phyloP scores from a whole-genome alignment of 2,329 filamentous ascomycete genomes.

The Metarhizium anisopliae region DNA sequence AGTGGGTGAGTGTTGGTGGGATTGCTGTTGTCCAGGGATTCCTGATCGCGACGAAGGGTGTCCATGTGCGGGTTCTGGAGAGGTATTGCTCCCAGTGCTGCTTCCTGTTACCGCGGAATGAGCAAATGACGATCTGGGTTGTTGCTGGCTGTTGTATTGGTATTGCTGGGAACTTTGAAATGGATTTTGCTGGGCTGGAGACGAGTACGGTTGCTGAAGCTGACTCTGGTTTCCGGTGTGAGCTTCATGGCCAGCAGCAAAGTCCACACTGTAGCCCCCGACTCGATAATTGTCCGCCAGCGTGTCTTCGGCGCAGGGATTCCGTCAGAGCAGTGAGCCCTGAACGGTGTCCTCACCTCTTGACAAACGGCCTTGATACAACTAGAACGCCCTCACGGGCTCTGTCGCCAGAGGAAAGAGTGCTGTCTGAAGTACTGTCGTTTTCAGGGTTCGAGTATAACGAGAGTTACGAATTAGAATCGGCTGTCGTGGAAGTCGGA shows the following conservation, averaged over 20 bases:
- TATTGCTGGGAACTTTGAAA: slow-evolving; percentile 8
- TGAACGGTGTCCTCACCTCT: slow-evolving; percentile 60
- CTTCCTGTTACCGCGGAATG: slow-evolving; percentile 27
- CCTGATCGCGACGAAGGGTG: slow-evolving; percentile 23
- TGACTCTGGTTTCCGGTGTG: slow-evolving; percentile 57
- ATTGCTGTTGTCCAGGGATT: slow-evolving; percentile 32
- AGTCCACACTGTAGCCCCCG: slow-evolving; percentile 67
- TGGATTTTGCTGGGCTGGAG: slow-evolving; percentile 24
- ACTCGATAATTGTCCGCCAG: slow-evolving; percentile 68
- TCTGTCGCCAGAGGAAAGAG: slow-evolving; percentile 25
- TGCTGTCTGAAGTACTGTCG: neutral
- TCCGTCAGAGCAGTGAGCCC: slow-evolving; percentile 69
- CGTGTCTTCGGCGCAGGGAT: slow-evolving; percentile 63
- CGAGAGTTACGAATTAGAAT: neutral
- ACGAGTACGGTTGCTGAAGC: slow-evolving; percentile 54
- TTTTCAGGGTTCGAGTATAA: neutral
- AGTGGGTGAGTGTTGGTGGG: slow-evolving; percentile 29
- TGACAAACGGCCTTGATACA: slow-evolving; percentile 48
- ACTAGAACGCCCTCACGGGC: slow-evolving; percentile 44
- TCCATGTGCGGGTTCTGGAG: slow-evolving; percentile 28
- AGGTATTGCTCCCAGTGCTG: slow-evolving; percentile 37
- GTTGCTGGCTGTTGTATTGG: slow-evolving; percentile 7
- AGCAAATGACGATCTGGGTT: slow-evolving; percentile 38
- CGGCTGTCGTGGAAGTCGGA: slow-evolving; percentile 6
- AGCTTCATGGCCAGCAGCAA: slow-evolving; percentile 54